Percentiles rank a stretch among this genome's conserved stretches.
Evolutionary conservation across 2,329 filamentous ascomycete genomes (phyloP).

Genomic region (Cladosporium sp.): DNA sequence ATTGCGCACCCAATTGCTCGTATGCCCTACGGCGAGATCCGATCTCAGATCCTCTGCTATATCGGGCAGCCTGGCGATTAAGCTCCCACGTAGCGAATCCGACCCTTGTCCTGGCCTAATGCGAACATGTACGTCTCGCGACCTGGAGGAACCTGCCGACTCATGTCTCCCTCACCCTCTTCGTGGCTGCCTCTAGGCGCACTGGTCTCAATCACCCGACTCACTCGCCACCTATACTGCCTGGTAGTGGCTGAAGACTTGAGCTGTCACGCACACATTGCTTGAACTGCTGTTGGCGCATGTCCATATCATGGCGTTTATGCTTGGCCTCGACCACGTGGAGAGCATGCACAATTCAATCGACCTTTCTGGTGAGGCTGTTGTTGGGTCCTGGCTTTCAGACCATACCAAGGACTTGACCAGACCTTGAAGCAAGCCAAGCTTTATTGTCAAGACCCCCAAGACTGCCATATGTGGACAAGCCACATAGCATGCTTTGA

Average conservation of each 20-base stretch:
- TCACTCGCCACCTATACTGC: neutral
- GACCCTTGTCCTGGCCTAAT: neutral
- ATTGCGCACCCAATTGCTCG: neutral
- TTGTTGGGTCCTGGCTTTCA: too few species aligned
- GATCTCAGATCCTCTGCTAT: slow-evolving; percentile 1
- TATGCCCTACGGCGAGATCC: neutral
- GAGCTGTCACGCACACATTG: neutral
- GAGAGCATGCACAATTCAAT: too few species aligned
- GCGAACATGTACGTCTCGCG: neutral
- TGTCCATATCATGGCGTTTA: too few species aligned
- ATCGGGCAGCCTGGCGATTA: neutral
- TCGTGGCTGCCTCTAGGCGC: slow-evolving; percentile 2
- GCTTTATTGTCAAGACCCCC: too few species aligned
- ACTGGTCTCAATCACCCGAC: neutral
- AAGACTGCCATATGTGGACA: too few species aligned
- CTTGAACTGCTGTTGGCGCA: neutral
- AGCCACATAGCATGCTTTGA: too few species aligned
- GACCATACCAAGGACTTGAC: too few species aligned
- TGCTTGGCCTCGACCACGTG: too few species aligned
- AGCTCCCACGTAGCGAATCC: neutral
- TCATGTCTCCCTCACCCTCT: neutral
- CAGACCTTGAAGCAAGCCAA: too few species aligned
- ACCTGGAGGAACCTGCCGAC: neutral
- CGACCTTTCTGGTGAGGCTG: too few species aligned
- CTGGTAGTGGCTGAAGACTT: neutral